phyloP scores from a whole-genome alignment of 202 grass and related monocot species.

The Hordeum pubiflorum region DNA sequence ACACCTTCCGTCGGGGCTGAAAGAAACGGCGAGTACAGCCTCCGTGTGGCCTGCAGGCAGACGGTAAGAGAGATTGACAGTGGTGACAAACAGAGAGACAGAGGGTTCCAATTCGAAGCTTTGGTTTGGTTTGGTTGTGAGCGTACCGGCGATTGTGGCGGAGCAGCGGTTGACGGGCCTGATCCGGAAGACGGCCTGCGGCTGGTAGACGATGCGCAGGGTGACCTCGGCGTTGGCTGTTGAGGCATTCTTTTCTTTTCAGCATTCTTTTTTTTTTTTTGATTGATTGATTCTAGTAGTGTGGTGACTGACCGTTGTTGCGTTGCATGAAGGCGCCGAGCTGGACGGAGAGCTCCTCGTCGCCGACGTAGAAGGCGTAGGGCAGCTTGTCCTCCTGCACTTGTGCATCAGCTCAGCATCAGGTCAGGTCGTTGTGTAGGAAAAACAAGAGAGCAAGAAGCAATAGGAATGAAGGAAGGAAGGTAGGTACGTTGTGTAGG shows the following conservation, averaged over 20 bases:
- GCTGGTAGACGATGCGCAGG: constrained; percentile 73
- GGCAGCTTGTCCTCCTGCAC: constrained; percentile 78
- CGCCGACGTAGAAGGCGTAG: constrained; percentile 86
- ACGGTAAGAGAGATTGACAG: background rate
- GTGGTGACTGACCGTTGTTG: constrained; percentile 44
- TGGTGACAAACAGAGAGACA: too few species aligned
- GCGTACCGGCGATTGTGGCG: constrained; percentile 70
- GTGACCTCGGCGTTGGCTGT: constrained; percentile 81
- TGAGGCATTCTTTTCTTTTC: background rate
- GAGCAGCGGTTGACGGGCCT: constrained; percentile 82
- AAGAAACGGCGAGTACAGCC: constrained; percentile 84
- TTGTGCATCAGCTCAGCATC: too few species aligned
- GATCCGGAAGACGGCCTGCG: constrained; percentile 85
- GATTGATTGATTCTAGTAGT: too few species aligned
- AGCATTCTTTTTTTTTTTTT: too few species aligned
- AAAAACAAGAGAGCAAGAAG: background rate
- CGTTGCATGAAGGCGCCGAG: constrained; percentile 72
- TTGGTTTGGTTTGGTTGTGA: too few species aligned
- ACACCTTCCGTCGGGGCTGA: constrained; percentile 72
- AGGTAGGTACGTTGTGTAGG: constrained; percentile 52
- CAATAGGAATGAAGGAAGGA: too few species aligned
- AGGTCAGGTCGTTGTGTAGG: too few species aligned
- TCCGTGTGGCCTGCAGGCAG: constrained; percentile 67
- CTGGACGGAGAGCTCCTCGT: constrained; percentile 71
- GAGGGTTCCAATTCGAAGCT: too few species aligned